A percentile compares a stretch with the other conserved stretches of the same genome.
Evolutionary conservation across 2,329 filamentous ascomycete species (phyloP).

Genomic region (Myriosclerotinia scirpicola): DNA sequence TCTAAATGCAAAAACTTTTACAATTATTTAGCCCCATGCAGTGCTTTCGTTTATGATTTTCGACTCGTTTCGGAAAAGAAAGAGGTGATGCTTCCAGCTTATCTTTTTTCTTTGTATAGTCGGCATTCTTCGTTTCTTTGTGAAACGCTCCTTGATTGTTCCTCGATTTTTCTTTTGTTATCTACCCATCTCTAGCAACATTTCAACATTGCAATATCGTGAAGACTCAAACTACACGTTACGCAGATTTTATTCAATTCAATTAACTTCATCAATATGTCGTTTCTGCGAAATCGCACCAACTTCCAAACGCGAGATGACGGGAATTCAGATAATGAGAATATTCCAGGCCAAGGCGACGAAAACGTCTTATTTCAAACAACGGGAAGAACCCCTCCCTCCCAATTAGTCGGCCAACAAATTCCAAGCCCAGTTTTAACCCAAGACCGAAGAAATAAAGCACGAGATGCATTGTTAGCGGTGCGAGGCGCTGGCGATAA

Average conservation of each 20-base stretch:
- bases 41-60: neutral
- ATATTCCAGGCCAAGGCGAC: neutral
- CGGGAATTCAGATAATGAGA: conserved; percentile 5
- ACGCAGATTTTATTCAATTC: neutral
- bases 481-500: neutral
- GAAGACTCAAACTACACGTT: neutral
- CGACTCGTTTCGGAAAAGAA: conserved; percentile 7
- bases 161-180: conserved; percentile 8
- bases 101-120: conserved; percentile 3
- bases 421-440: neutral
- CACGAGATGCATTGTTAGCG: conserved; percentile 6
- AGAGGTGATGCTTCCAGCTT: conserved; percentile 21
- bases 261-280: neutral
- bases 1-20: neutral
- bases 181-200: neutral
- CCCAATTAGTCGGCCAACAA: neutral
- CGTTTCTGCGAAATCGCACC: conserved; percentile 5
- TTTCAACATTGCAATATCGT: neutral
- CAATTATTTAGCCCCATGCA: conserved; percentile 9
- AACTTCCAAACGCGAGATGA: neutral
- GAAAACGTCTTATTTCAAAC: conserved; percentile 11
- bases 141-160: conserved; percentile 9
- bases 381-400: neutral
- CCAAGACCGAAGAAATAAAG: conserved; percentile 7
- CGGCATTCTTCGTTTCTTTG: conserved; percentile 22